These are phyloP conservation scores for Flammula alnicola DNA, from an alignment of 1,284 basidiomycete genomes.

Conservation along the genomic window DNA sequence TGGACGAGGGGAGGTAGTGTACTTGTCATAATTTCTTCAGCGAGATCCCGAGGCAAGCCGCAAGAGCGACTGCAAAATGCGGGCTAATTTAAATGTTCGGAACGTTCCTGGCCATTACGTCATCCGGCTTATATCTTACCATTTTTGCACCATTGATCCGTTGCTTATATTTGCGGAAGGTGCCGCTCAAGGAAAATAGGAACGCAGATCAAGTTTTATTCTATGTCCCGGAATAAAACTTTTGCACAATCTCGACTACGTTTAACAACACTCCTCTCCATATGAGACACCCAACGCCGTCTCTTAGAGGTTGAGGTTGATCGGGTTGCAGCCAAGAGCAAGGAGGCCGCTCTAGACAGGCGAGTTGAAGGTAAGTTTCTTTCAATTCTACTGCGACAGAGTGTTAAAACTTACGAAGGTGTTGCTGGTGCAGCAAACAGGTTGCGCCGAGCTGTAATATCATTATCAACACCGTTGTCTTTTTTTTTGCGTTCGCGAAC, in stretches of 20 bases:
- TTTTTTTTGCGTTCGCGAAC: not conserved
- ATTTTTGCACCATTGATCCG: too few relatives aligned
- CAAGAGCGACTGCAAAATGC: not conserved
- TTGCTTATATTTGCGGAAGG: too few relatives aligned
- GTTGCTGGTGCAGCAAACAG: conserved; percentile 35
- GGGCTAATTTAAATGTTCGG: too few relatives aligned
- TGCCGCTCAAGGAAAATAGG: too few relatives aligned
- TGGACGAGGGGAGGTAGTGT: conserved; percentile 60
- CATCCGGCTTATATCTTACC: not conserved
- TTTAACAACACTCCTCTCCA: too few relatives aligned
- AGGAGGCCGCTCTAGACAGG: conserved; percentile 31
- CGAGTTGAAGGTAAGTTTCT: not conserved
- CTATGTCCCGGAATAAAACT: too few relatives aligned
- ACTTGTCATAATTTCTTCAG: conserved; percentile 48
- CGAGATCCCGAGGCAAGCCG: not conserved
- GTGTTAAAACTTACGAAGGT: conserved; percentile 20
- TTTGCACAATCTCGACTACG: too few relatives aligned
- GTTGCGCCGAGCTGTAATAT: conserved; percentile 22
- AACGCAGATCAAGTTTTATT: too few relatives aligned
- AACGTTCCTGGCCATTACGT: too few relatives aligned
- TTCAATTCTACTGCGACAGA: not conserved
- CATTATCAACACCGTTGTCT: too few relatives aligned
- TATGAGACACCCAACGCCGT: too few relatives aligned
- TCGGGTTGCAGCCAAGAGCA: conserved; percentile 32
- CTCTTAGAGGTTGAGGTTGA: too few relatives aligned